Evolutionary conservation across 1,284 basidiomycete genomes (phyloP).

Genomic region (Trichosporon sp.): DNA sequence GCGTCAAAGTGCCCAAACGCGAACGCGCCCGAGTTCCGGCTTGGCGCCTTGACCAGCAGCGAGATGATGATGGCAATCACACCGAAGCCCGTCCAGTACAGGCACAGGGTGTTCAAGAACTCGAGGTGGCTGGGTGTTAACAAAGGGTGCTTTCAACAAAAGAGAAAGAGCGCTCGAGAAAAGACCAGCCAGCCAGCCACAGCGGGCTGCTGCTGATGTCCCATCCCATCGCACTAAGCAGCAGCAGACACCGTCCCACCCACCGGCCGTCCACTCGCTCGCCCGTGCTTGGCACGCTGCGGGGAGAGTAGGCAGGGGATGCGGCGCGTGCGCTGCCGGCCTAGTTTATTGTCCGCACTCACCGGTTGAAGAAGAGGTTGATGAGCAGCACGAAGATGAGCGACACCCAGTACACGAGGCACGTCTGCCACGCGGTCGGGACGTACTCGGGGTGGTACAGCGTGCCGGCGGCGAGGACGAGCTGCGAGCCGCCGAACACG

Average conservation of each 20-base stretch:
- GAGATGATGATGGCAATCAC: conserved; percentile 51
- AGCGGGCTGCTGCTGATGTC: too few relatives aligned
- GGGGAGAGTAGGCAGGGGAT: too few relatives aligned
- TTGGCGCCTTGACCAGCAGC: conserved; percentile 48
- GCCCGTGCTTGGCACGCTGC: background rate
- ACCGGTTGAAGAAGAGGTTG: conserved; percentile 47
- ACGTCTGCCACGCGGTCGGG: conserved; percentile 49
- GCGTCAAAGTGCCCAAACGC: conserved; percentile 38
- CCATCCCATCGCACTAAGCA: too few relatives aligned
- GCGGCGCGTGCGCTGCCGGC: too few relatives aligned
- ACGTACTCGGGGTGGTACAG: conserved; percentile 49
- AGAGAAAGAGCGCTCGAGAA: too few relatives aligned
- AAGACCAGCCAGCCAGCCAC: too few relatives aligned
- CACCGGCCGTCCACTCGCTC: too few relatives aligned
- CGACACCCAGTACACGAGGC: conserved; percentile 51
- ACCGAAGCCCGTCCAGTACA: conserved; percentile 51
- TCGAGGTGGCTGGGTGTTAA: conserved; percentile 36
- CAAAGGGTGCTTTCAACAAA: too few relatives aligned
- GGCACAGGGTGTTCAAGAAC: conserved; percentile 46
- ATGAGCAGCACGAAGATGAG: conserved; percentile 47
- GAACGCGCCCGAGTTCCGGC: conserved; percentile 47
- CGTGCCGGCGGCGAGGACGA: conserved; percentile 52
- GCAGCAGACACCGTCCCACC: too few relatives aligned
- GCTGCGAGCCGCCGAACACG: conserved; percentile 53
- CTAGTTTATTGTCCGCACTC: conserved; percentile 13